phyloP scores from a whole-genome alignment of 1,139 yeast species.

The Meyerozyma sp. region DNA sequence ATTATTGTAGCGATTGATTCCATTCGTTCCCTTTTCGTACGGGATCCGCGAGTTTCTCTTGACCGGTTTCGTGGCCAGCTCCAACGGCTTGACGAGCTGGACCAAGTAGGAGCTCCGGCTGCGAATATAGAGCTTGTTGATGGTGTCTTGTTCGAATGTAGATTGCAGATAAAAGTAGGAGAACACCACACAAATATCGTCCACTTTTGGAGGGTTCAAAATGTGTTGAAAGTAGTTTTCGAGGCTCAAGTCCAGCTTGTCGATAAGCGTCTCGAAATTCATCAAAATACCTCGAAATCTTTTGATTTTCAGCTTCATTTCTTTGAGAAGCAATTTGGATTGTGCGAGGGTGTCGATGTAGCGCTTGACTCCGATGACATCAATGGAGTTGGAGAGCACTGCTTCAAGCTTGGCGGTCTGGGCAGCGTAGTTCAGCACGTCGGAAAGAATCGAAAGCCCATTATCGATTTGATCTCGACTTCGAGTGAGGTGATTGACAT shows the following conservation, averaged over 20 bases:
- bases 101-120: slow-evolving; percentile 42
- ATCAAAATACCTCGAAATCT: slow-evolving; percentile 46
- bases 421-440: slow-evolving; percentile 62
- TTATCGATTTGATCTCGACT: slow-evolving; percentile 57
- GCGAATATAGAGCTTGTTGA: slow-evolving; percentile 40
- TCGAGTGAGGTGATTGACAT: slow-evolving; percentile 52
- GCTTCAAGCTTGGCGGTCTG: slow-evolving; percentile 51
- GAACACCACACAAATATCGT: slow-evolving; percentile 28
- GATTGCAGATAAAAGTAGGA: slow-evolving; percentile 38
- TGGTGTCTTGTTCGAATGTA: slow-evolving; percentile 13
- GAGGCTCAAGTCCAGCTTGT: slow-evolving; percentile 40
- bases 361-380: slow-evolving; percentile 30
- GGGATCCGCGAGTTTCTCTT: slow-evolving; percentile 36
- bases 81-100: slow-evolving; percentile 34
- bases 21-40: slow-evolving; percentile 59
- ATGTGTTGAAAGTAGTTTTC: slow-evolving; percentile 27
- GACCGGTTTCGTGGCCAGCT: slow-evolving; percentile 31
- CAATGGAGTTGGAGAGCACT: slow-evolving; percentile 33
- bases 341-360: slow-evolving; percentile 34
- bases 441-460: slow-evolving; percentile 55
- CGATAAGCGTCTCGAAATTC: slow-evolving; percentile 41
- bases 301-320: slow-evolving; percentile 35
- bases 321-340: slow-evolving; percentile 27
- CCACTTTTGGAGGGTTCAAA: slow-evolving; percentile 12
- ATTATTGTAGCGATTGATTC: slow-evolving; percentile 50